A percentile compares a stretch with the other conserved stretches of the same genome.
phyloP scores from a whole-genome alignment of 306 rosid species.

The Medicago arabica region DNA sequence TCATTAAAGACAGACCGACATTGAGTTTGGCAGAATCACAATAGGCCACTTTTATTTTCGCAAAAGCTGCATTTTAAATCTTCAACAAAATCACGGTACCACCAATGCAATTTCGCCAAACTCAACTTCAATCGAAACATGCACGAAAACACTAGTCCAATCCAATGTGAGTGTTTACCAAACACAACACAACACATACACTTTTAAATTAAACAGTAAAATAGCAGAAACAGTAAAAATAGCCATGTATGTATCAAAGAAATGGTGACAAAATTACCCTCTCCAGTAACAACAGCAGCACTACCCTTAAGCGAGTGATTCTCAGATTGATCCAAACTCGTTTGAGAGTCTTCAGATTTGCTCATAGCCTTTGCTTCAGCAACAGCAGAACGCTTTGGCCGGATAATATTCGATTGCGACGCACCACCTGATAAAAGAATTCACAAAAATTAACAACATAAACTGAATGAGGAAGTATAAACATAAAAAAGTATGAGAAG shows the following conservation, averaged over 20 bases:
- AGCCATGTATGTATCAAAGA: too few relatives aligned
- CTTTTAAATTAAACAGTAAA: too few relatives aligned
- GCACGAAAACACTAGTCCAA: not conserved
- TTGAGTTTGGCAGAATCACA: not conserved
- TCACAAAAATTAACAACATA: not conserved
- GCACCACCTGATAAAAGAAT: slow-evolving; percentile 46
- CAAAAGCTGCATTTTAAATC: too few relatives aligned
- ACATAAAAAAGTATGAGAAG: not conserved
- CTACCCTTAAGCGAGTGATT: not conserved
- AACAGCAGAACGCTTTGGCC: slow-evolving; percentile 60
- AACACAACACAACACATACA: not conserved
- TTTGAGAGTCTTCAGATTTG: not conserved
- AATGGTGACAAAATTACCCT: slow-evolving; percentile 6
- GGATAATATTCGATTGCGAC: slow-evolving; percentile 48
- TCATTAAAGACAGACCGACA: too few relatives aligned
- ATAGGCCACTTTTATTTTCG: not conserved
- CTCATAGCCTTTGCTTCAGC: slow-evolving; percentile 41
- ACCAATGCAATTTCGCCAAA: too few relatives aligned
- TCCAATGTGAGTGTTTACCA: not conserved
- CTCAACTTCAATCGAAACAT: not conserved
- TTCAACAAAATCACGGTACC: too few relatives aligned
- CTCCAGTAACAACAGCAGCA: not conserved
- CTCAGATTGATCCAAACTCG: not conserved
- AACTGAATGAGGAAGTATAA: not conserved
- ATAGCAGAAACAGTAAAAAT: too few relatives aligned